Evolutionary conservation across 768 basidiomycete genomes (phyloP), one percentile per base, ranked within the genome.

Genomic region (Termitomyces sp.): DNA sequence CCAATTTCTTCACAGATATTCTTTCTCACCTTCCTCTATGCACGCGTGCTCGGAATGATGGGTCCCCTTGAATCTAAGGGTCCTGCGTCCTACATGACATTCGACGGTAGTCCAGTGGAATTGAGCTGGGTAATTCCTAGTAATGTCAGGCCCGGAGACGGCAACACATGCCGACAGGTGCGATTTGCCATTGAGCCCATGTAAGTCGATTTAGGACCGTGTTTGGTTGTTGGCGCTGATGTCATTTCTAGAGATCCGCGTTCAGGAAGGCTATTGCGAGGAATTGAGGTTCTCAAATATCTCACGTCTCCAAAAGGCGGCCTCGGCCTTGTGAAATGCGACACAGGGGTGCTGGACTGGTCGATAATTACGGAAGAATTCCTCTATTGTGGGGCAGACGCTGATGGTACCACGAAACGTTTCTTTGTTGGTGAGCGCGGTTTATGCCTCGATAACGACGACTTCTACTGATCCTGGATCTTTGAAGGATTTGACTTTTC

Each of bases 151-250:
- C 44, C 65, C 37, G 43, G 53, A 33, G 58, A 60, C 16, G 60
- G 62, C 16, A 53, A 53, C 10, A 34, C 57, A 45, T 57, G 34
- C 33, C 65, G 71, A 33, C 69, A 72, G 60, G 61, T 72, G 27
- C 63, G 71, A 27, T 72, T 72, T 51, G 70, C 70, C 10, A 69
- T 72, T 36, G 71, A 72, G 52, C 71, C 71, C n/a, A 70, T 69
- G 71, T 71, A 48, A 54, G 64, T 62, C 10, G 26, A 34, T 33
- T 33, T 36, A 43, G 13, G 13, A 43, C 53, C 43, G 4, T 30
- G 9, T 9, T 34, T 46, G 30, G 20, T 26, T 10, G 14, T 16
- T 10, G 26, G 18, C n/a, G n/a, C 57, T 61, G 42, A 65, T 36
- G 12, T 26, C n/a, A 5, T 20, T 20, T 42, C 39, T 46, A 72